Base-by-base conservation (phyloP, 352 stramenopile genomes). In the Peronosclerospora sorghi region DNA sequence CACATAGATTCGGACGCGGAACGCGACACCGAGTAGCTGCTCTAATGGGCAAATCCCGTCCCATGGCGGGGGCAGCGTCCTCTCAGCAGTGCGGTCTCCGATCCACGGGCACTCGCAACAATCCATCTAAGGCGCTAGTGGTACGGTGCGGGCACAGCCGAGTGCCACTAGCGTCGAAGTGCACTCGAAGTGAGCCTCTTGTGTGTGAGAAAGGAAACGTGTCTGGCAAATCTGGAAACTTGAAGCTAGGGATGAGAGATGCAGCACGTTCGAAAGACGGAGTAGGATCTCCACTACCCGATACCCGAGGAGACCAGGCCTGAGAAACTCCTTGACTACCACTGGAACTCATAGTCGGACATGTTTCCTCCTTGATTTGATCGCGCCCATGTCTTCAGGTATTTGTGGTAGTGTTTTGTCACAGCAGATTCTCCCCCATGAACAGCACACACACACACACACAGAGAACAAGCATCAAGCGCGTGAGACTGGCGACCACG, bases 171-270 rank as follows among this genome's bases (percentile, higher is more conserved):
- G 19, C 39, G 20, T 81, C 82, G 45, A 40, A 36, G 14, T 83
- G 73, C 50, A 77, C 50, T 4, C 52, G 54, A 0, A 34, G 51
- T n/a, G 54, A 36, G 5, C 56, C 65, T 6, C 38, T 56, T 0
- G 53, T 62, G 8, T 84, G 72, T 32, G 72, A 82, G 44, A 78
- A 79, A 18, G 72, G 71, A 0, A 68, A 83, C 24, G 44, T 83
- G 29, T 51, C 65, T 1, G 66, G 68, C 38, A 83, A 81, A 44
- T 45, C 73, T 24, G 68, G 68, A 18, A 26, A 41, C 17, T 51
- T 82, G 35, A 59, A 59, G 44, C 47, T 50, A 14, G 48, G 68
- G 30, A 21, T 57, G 4, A 41, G 44, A 4, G 60, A 55, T 19
- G 51, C 60, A 34, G 51, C n/a, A n/a, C n/a, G n/a, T 55, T 62